Evolutionary conservation across 495 filamentous ascomycete species (phyloP).

Genomic region (Cercophora newfieldiana): DNA sequence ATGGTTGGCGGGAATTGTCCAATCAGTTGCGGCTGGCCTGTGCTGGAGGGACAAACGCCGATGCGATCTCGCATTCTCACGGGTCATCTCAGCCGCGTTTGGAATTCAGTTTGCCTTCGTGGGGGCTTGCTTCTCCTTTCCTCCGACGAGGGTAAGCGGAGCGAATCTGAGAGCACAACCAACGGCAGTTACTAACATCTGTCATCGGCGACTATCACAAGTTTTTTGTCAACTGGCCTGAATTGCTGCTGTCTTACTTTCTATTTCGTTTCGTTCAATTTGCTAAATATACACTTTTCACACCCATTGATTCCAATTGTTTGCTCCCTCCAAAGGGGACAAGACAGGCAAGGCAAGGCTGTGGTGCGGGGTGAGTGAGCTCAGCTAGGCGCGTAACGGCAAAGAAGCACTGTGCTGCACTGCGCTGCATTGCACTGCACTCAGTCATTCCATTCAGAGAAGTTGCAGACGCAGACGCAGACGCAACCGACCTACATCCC

Average conservation of each 20-base stretch:
- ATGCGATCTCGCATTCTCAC: neutral
- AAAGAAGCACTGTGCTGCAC: no score
- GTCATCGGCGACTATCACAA: neutral
- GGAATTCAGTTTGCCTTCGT: neutral
- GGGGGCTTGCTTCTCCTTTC: neutral
- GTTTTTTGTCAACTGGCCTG: no score
- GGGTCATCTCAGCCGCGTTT: neutral
- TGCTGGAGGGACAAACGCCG: no score
- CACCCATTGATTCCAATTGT: neutral
- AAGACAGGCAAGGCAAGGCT: neutral
- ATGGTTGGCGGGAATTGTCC: neutral
- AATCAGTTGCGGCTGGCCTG: neutral
- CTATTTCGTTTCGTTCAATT: no score
- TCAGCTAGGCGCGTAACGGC: no score
- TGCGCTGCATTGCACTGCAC: no score
- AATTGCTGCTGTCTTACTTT: no score
- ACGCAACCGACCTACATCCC: no score
- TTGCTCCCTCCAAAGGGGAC: neutral
- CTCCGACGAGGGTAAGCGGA: neutral
- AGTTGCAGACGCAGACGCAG: no score
- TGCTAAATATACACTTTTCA: neutral
- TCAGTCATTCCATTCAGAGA: no score
- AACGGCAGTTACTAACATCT: neutral
- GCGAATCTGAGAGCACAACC: neutral
- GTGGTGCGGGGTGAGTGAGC: neutral